A percentile compares a stretch with the other conserved stretches of the same genome.
These are phyloP conservation scores for Aspergillus sp. DNA, from an alignment of 2,329 filamentous ascomycete species.

Conservation along the genomic window DNA sequence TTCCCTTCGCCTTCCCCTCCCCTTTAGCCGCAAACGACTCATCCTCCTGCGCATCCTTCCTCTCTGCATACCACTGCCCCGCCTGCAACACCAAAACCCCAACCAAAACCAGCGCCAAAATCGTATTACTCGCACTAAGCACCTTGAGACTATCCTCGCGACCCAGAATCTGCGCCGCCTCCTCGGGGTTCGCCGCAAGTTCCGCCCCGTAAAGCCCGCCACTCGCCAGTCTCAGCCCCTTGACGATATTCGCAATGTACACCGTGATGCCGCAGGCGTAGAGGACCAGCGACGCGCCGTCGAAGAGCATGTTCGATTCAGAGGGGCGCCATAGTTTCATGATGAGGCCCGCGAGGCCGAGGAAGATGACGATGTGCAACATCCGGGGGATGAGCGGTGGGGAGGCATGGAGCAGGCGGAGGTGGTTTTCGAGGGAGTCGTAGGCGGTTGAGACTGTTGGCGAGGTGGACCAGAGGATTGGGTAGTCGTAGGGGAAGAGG, in stretches of 20 bases:
- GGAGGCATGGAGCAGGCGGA: slow-evolving; percentile 85
- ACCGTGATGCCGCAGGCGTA: slow-evolving; percentile 87
- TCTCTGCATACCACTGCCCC: slow-evolving; percentile 97
- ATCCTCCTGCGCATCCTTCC: slow-evolving; percentile 81
- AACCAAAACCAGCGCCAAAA: slow-evolving; percentile 85
- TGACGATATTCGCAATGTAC: slow-evolving; percentile 95
- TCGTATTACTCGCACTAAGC: slow-evolving; percentile 91
- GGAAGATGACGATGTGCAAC: slow-evolving; percentile 86
- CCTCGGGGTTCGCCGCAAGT: slow-evolving; percentile 41
- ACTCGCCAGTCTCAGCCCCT: slow-evolving; percentile 82
- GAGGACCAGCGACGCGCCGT: slow-evolving; percentile 68
- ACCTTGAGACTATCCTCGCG: slow-evolving; percentile 90
- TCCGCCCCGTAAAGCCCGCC: slow-evolving; percentile 64
- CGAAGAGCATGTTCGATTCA: slow-evolving; percentile 95
- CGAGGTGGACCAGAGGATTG: slow-evolving; percentile 47
- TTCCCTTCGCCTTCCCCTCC: slow-evolving; percentile 13
- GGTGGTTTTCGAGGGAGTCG: slow-evolving; percentile 82
- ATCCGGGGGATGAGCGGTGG: slow-evolving; percentile 90
- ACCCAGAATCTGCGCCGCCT: slow-evolving; percentile 68
- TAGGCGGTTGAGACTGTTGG: slow-evolving; percentile 63
- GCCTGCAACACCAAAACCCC: slow-evolving; percentile 91
- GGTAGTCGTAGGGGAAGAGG: slow-evolving; percentile 80
- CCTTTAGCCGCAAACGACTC: slow-evolving; percentile 52
- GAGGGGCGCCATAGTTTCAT: slow-evolving; percentile 91
- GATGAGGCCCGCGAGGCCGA: slow-evolving; percentile 86